These are phyloP conservation scores for Ogataea hybrid DNA, from an alignment of 1,139 yeast genomes.

Conservation along the genomic window DNA sequence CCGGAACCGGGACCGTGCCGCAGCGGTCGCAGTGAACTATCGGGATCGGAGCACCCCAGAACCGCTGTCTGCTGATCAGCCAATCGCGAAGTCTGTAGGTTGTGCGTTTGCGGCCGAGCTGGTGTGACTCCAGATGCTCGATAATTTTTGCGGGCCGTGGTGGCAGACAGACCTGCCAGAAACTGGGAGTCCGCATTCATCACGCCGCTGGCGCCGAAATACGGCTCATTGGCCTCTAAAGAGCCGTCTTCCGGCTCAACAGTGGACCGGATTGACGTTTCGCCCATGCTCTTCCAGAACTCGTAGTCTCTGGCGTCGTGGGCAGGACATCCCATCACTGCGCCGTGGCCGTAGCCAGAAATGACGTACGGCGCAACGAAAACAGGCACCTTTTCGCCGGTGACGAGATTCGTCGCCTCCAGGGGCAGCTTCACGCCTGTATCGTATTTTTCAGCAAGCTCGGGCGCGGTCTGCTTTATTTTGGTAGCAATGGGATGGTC, in stretches of 20 bases:
- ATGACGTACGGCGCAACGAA: constrained; percentile 91
- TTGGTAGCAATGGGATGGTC: constrained; percentile 61
- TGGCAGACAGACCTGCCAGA: constrained; percentile 47
- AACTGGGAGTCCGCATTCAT: constrained; percentile 51
- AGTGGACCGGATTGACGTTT: constrained; percentile 39
- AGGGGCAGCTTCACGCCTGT: constrained; percentile 56
- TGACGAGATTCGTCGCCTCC: constrained; percentile 61
- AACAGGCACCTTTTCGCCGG: constrained; percentile 53
- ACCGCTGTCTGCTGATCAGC: constrained; percentile 91
- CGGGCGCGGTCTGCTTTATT: constrained; percentile 36
- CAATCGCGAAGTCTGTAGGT: constrained; percentile 82
- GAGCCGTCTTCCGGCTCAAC: constrained; percentile 43
- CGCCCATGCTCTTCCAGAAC: constrained; percentile 71
- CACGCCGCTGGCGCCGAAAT: constrained; percentile 52
- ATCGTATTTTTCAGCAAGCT: constrained; percentile 42
- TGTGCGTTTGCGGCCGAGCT: constrained; percentile 46
- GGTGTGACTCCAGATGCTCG: constrained; percentile 37
- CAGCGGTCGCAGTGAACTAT: constrained; percentile 81
- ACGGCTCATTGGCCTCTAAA: constrained; percentile 30
- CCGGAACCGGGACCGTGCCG: constrained; percentile 92
- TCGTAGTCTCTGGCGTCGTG: constrained; percentile 82
- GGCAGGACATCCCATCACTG: constrained; percentile 98
- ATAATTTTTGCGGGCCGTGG: constrained; percentile 56
- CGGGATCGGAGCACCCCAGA: constrained; percentile 99
- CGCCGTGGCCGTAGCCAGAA: constrained; percentile 81